A percentile compares a stretch with the other conserved stretches of the same genome.
These are phyloP conservation scores for Straminergon stramineum DNA, from an alignment of 225 moss, liverwort and hornwort genomes.

Conservation along the genomic window DNA sequence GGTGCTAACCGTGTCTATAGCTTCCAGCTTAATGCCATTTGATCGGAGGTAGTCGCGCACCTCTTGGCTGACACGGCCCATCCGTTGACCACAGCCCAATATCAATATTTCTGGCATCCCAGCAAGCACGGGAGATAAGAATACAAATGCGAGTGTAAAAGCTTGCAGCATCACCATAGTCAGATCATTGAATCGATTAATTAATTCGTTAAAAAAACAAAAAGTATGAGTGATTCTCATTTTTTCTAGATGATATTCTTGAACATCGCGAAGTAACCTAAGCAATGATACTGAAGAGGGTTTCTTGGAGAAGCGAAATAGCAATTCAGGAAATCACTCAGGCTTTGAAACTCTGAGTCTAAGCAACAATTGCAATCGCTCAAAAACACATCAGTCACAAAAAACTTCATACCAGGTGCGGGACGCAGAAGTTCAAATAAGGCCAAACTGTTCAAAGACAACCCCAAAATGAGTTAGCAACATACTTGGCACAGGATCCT, in stretches of 20 bases:
- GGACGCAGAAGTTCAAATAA: conserved; percentile 77
- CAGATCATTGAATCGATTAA: neutral
- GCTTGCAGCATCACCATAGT: neutral
- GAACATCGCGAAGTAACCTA: neutral
- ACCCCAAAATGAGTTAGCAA: conserved; percentile 2
- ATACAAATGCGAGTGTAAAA: neutral
- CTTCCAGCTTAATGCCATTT: conserved; percentile 81
- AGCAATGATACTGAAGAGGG: neutral
- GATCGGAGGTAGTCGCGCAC: conserved; percentile 56
- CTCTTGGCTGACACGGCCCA: conserved; percentile 48
- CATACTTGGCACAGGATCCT: neutral
- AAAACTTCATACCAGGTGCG: conserved; percentile 49
- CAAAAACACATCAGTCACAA: neutral
- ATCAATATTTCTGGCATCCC: conserved; percentile 58
- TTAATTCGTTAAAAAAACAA: neutral
- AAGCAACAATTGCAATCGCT: neutral
- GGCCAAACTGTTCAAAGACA: conserved; percentile 40
- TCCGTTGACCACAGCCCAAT: conserved; percentile 64
- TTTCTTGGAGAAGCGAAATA: neutral
- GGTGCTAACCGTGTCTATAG: conserved; percentile 50
- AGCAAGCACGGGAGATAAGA: neutral
- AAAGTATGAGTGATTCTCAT: neutral
- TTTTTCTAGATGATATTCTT: neutral
- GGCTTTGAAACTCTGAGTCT: neutral
- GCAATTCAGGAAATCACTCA: neutral